Base-by-base conservation (phyloP, 208 protist species). In the Herpetomonas tarakana region DNA sequence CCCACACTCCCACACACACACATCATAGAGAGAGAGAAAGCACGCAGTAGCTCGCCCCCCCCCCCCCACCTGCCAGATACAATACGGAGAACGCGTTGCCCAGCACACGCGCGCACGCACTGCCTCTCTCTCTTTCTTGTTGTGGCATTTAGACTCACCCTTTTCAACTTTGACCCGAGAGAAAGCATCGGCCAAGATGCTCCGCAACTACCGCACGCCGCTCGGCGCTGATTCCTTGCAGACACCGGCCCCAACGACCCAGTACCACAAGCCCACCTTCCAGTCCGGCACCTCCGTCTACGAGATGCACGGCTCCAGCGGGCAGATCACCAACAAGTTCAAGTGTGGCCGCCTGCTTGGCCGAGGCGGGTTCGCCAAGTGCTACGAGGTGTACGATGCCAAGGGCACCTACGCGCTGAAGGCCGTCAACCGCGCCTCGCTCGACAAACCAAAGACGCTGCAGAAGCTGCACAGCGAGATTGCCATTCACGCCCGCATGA, bases 391-490 rank as follows among this genome's bases (percentile, higher is more conserved):
- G 59, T 76, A 64, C 0, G 88, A 98, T 47, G 75, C 60, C 45
- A 80, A 76, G n/a, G 81, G 76, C 39, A 39, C 76, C 19, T 98
- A 92, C 66, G 98, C 98, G 0, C 88, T 92, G 16, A 99, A 99
- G 68, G 85, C 98, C 14, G 81, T 99, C 64, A 74, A 86, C 52
- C 98, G 98, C 53, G 52, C 74, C 2, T 86, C 91, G 1, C 71
- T 99, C 11, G 76, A 85, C 30, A 99, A 98, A 68, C 68, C 76
- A 3, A 95, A 97, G 67, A 97, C 91, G 27, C 82, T 98, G 65
- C 73, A 96, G 65, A 99, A 99, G 84, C 73, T 99, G 44, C 83
- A 91, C 41, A 96, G 71, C 45, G 98, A 99, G 79, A 99, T 99
- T 65, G 89, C 83, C 19, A 99, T 99, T 53, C 98, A 99, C 85